Base-by-base conservation (phyloP, 768 basidiomycete species). In the button mushroom (Agaricus bisporus) region DNA sequence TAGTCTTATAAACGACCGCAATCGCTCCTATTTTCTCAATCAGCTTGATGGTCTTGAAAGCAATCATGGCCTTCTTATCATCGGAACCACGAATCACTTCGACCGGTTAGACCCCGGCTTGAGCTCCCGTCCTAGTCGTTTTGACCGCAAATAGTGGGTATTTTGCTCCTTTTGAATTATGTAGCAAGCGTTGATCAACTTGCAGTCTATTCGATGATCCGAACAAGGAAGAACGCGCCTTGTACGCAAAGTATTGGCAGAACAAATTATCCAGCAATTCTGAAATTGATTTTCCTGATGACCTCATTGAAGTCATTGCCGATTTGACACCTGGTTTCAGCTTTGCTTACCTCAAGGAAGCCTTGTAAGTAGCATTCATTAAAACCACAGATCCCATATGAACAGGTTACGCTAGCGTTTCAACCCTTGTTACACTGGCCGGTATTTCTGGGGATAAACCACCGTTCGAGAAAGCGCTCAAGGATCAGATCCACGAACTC, bases 271-370 rank as follows among this genome's bases (percentile, higher is more conserved):
- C 71, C 52, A 60, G 66, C 63, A 91, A 88, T 68, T 67, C 79
- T 46, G 69, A 75, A 12, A 75, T 92, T 57, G 66, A 70, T 3
- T 91, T 89, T 71, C 81, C 91, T 0, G 84, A 90, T 58, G 57
- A 70, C 11, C 73, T 93, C 29, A 73, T 83, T 15, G 66, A 77
- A 10, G 77, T 81, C 57, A 70, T 88, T 25, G 88, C 84, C 5
- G 68, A 74, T 9, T 49, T 68, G 54, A 92, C 90, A 0, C 71
- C 76, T 29, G 70, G 73, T 28, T 93, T 93, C 71, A 88, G 85
- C 59, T 93, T 93, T 64, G 89, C 91, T 0, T 93, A 91, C 66
- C 72, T 94, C 61, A 93, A 95, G 65, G 91, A 93, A 67, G 88
- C 82, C 2, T 93, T 93, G 91, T 93, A 64, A 56, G 88, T 75